A percentile compares a stretch with the other conserved stretches of the same genome.
phyloP scores from a whole-genome alignment of 805 yeast genomes.

The Candida nonsorbophila region DNA sequence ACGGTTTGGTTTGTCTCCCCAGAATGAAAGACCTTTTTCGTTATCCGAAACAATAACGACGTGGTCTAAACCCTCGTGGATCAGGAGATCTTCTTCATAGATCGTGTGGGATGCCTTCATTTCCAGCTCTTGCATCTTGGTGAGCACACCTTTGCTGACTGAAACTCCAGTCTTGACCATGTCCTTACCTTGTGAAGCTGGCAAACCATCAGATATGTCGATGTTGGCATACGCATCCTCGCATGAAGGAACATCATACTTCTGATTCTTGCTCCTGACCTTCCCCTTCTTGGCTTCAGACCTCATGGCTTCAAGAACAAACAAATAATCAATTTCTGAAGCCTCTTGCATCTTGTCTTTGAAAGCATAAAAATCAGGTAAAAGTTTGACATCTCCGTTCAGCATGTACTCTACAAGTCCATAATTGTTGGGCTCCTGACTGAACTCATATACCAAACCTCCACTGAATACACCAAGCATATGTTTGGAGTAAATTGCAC shows the following conservation, averaged over 20 bases:
- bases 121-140: too few relatives aligned
- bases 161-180: slow-evolving; percentile 49
- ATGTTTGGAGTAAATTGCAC: slow-evolving; percentile 58
- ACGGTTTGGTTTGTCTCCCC: too few relatives aligned
- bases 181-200: slow-evolving; percentile 35
- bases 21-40: too few relatives aligned
- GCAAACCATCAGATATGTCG: slow-evolving; percentile 40
- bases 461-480: slow-evolving; percentile 82
- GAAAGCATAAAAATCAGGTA: slow-evolving; percentile 40
- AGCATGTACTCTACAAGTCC: slow-evolving; percentile 57
- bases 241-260: slow-evolving; percentile 23
- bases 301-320: slow-evolving; percentile 18
- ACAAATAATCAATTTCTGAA: slow-evolving; percentile 17
- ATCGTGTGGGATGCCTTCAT: too few relatives aligned
- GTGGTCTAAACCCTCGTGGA: too few relatives aligned
- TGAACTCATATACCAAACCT: slow-evolving; percentile 76
- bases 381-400: slow-evolving; percentile 37
- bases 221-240: slow-evolving; percentile 26
- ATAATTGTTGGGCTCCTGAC: slow-evolving; percentile 75
- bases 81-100: too few relatives aligned
- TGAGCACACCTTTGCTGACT: too few relatives aligned
- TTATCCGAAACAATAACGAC: too few relatives aligned
- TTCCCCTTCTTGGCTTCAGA: slow-evolving; percentile 17
- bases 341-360: slow-evolving; percentile 39
- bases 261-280: slow-evolving; percentile 11